These are phyloP conservation scores for Cryptosporidium andersoni DNA, from an alignment of 169 alveolate genomes.

Conservation along the genomic window DNA sequence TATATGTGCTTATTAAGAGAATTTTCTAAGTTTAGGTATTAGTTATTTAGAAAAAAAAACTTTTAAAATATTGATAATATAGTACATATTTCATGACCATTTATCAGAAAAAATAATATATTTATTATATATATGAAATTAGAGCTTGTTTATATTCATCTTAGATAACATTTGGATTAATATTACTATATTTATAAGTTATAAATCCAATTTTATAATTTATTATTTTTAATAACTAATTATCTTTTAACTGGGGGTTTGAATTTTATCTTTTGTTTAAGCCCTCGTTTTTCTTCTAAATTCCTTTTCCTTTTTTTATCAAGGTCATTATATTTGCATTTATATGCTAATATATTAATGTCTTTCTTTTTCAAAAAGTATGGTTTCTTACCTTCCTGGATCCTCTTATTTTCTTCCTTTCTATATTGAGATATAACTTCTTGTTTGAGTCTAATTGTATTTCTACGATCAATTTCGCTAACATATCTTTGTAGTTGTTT, in stretches of 20 bases:
- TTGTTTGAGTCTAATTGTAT: conserved; percentile 23
- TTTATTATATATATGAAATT: background rate
- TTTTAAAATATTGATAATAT: background rate
- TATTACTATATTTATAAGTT: background rate
- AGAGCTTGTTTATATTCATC: background rate
- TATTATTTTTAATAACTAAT: background rate
- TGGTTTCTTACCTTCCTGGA: conserved; percentile 58
- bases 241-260: conserved; percentile 11
- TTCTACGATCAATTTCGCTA: conserved; percentile 55
- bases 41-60: background rate
- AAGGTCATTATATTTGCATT: conserved; percentile 37
- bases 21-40: background rate
- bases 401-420: conserved; percentile 38
- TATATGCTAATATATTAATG: conserved; percentile 17
- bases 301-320: conserved; percentile 7
- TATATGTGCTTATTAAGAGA: conserved; percentile 36
- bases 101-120: background rate
- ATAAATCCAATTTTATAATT: background rate
- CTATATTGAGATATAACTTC: conserved; percentile 39
- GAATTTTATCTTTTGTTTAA: conserved; percentile 21
- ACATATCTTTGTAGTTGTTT: conserved; percentile 21
- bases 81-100: background rate
- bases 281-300: conserved; percentile 19
- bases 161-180: background rate
- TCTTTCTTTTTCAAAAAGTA: conserved; percentile 50